Base-by-base conservation (phyloP, 345 rosid species). In the Euphorbia lathyris region DNA sequence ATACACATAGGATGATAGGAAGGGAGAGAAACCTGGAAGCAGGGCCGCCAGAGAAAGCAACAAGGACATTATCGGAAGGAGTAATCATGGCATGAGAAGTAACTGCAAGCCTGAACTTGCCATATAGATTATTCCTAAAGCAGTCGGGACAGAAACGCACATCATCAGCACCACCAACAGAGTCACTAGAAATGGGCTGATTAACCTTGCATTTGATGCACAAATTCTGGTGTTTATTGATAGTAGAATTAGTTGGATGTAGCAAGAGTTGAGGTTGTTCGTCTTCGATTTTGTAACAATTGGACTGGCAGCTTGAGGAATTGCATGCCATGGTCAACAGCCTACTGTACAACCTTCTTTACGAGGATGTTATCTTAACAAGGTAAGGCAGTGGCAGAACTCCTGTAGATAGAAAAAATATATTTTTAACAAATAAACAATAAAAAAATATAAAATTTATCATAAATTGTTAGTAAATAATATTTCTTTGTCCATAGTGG, bases 1-100 rank as follows among this genome's bases (percentile, higher is more conserved):
- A 22, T 6, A 55, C 20, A 27, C 3, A n/a, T n/a, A n/a, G n/a
- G n/a, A n/a, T n/a, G n/a, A 53, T 2, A 20, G 11, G 42, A 20
- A 67, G 26, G 45, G 69, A 42, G 9, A 76, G 62, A 30, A 48
- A 88, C 96, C 98, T 87, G 68, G 99, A 95, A 76, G 90, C 78
- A 65, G 90, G 81, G 59, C 97, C 97, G 9, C 97, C 99, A 4
- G 99, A 92, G 89, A 95, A 90, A 36, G 99, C 97, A 26, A 95
- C 92, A 50, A 90, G 98, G 25, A 90, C 90, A 7, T 92, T 85
- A 74, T 92, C 99, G 7, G 91, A 79, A 77, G 99, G 96, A 52
- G 92, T 85, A 65, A 92, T 92, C 96, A 90, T 83, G 69, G 98
- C 90, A 62, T 90, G 85, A 19, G 90, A 88, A 71, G 90, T 81